Conservation (phyloP, 2,329 filamentous ascomycete genomes). For the Cephalotrichum gorgonifer region DNA sequence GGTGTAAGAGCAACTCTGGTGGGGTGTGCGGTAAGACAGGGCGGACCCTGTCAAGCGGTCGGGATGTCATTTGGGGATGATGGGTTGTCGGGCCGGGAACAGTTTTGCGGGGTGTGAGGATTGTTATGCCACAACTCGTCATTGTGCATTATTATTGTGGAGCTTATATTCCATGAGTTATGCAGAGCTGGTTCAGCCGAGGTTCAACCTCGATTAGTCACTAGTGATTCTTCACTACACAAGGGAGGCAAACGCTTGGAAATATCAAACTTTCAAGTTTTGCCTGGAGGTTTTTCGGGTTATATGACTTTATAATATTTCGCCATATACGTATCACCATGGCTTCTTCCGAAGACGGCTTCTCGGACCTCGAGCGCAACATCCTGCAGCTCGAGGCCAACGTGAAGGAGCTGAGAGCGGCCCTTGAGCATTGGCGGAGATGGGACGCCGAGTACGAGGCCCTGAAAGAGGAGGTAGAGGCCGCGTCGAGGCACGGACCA, state of each 20-base stretch:
- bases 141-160: too few relatives aligned
- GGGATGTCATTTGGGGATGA: background rate
- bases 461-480: conserved; percentile 70
- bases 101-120: too few relatives aligned
- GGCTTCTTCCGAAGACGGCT: conserved; percentile 33
- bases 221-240: too few relatives aligned
- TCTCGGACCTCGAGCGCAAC: conserved; percentile 65
- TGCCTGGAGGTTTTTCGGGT: too few relatives aligned
- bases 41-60: background rate
- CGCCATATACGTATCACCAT: conserved; percentile 17
- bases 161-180: too few relatives aligned
- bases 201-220: background rate
- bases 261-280: too few relatives aligned
- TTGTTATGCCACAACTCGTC: too few relatives aligned
- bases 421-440: conserved; percentile 77
- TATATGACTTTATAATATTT: too few relatives aligned
- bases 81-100: too few relatives aligned
- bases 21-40: background rate
- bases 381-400: conserved; percentile 66
- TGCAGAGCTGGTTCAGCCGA: too few relatives aligned
- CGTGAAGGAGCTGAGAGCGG: conserved; percentile 57
- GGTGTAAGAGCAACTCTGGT: background rate
- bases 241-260: too few relatives aligned
- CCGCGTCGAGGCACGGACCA: conserved; percentile 33
- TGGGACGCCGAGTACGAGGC: conserved; percentile 90